Evolutionary conservation across 768 basidiomycete genomes (phyloP), one percentile per base, ranked within the genome.

Genomic region (Mrakia hoshinonis): DNA sequence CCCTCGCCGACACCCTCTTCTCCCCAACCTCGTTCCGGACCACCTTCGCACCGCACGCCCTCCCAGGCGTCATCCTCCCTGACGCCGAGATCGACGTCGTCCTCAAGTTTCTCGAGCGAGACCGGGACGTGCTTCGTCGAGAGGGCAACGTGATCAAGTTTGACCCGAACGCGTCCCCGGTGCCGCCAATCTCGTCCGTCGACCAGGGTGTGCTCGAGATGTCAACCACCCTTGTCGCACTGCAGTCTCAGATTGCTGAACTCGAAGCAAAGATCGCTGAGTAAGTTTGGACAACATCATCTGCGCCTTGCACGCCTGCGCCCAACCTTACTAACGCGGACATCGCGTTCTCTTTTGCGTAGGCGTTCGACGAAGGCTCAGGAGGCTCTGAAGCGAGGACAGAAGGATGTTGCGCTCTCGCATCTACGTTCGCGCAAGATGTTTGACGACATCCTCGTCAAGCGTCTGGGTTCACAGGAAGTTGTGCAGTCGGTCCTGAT

Each of bases 141-240:
- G 86, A 90, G 62, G 83, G 85, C 73, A 36, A 93, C 91, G 82
- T 89, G n/a, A 85, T 95, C 77, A 95, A 96, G 79, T 89, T 96
- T 74, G 81, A 83, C 24, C 75, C 79, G 10, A 79, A 79, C 15
- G 77, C 78, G 6, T 73, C 81, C 0, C 81, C 69, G 78, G 22
- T 82, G 80, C 31, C 64, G 26, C 66, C 72, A 18, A 85, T 97
- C 60, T 88, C 87, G 22, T 83, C 86, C n/a, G 85, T 93, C 4
- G 94, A 98, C 76, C 82, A 80, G 51, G 90, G 94, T 12, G 86
- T 94, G 20, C 80, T 97, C 6, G 88, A 92, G 73, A 83, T 97
- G 67, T 87, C 89, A 79, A 82, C 79, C 0, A 90, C 90, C 0
- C 83, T 92, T 34, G 77, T 80, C 64, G 87, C 85, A 73, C 78